Evolutionary conservation across 2,329 filamentous ascomycete genomes (phyloP), one percentile per base, ranked within the genome.

Genomic region (Botrytis galanthina): DNA sequence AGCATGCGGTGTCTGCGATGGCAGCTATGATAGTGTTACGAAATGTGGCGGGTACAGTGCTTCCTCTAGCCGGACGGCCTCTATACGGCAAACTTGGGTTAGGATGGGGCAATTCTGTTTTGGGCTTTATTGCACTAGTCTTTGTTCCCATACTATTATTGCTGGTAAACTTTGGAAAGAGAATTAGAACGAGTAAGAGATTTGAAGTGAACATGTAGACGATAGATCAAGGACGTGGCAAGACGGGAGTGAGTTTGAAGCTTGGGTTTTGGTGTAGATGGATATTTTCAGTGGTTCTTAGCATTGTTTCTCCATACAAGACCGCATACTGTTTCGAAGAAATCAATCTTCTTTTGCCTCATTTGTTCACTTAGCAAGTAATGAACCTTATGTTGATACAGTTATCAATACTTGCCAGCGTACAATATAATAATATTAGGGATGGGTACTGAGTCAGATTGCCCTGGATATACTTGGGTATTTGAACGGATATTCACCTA

Each of bases 1-100:
- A 77, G 44, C 80, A 81, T 70, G 82, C 82, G 10, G 81, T 80
- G 39, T 78, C 76, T 20, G 78, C 80, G 29, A 76, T 82, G 18
- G 81, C 80, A 5, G 81, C 78, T 22, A 82, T 82, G 73, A 80
- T 79, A 18, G 79, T 81, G 46, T 42, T 80, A 18, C 73, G 81
- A 20, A 77, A 74, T 26, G 75, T 76, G 32, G 73, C 77, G 16
- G 81, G 79, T 22, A 78, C 78, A 9, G 76, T 79, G 76, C 79
- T 74, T 69, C 80, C 80, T 14, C 70, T 82, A 7, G 80, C 79
- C 44, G 75, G 70, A 5, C 54, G 46, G 1, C 72, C 74, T 6
- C 78, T 81, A 75, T 82, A 79, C 70, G 39, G 77, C 16, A 72
- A 75, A 4, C 70, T 82, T 0, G 80, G 81, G 2, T 73, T 79